Base-by-base conservation (phyloP, 768 basidiomycete species). In the Saitozyma sp. region DNA sequence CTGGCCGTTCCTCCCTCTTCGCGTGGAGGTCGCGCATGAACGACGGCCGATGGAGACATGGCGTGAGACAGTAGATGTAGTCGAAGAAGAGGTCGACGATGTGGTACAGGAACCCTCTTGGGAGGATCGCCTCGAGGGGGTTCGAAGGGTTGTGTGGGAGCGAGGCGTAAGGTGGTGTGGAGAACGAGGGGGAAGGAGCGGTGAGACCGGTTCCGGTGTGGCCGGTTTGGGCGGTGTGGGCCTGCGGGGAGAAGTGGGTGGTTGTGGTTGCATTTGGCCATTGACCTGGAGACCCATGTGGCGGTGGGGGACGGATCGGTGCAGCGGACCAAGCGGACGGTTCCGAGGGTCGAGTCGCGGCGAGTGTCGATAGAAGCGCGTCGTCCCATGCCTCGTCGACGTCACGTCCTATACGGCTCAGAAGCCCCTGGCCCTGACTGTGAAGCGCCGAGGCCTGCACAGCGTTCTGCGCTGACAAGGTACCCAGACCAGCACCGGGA, bases 51-150 rank as follows among this genome's bases (percentile, higher is more conserved):
- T 96, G 93, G 50, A 96, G 82, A 78, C 90, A 92, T 6, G 92
- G 92, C 9, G 90, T 94, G 40, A 95, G 84, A 9, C 90, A 89
- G 78, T 92, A 92, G 53, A 94, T 90, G 75, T 91, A 95, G 78
- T 94, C 92, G 76, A 94, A 95, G 82, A 92, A 96, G 11, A 94
- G 85, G 45, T 88, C 84, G 65, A 93, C 87, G 68, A 95, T 89
- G 62, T 90, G 85, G 46, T 86, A 85, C 53, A 93, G 87, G 6
- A 88, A 89, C 61, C 90, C 88, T 57, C 90, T 84, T 17, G 90
- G 89, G 9, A 91, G 89, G 57, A 93, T 85, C 63, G 89, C 87
- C 73, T 92, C 89, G 51, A 95, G 82, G 41, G 89, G 84, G 72
- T 87, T 88, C 1, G 88, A 84, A n/a, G 87, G 85, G 73, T 87